Evolutionary conservation across 1,284 basidiomycete species (phyloP).

Genomic region (Salmacisia buchloeana): DNA sequence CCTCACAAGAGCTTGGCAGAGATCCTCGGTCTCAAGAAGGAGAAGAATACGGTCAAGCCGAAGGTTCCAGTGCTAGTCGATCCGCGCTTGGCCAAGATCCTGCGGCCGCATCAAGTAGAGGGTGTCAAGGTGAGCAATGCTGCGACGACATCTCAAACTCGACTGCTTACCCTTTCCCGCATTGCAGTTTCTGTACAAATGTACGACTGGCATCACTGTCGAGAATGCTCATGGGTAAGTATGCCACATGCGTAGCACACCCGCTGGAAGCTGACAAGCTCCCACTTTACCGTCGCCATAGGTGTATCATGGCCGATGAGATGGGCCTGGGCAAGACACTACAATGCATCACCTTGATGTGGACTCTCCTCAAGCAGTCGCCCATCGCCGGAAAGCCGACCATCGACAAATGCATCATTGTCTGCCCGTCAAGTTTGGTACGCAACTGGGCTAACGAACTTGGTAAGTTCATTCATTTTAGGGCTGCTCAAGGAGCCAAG

Average conservation of each 20-base stretch:
- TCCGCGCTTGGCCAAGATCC: conserved; percentile 68
- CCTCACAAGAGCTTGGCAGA: conserved; percentile 86
- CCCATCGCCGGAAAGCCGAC: conserved; percentile 76
- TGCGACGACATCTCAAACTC: not conserved
- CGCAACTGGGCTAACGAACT: conserved; percentile 99
- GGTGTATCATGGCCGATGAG: conserved; percentile 99
- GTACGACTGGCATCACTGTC: conserved; percentile 86
- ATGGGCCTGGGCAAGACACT: conserved; percentile 88
- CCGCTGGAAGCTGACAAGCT: too few relatives aligned
- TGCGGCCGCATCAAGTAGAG: conserved; percentile 46
- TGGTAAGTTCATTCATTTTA: conserved; percentile 54
- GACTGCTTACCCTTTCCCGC: not conserved
- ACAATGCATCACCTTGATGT: conserved; percentile 92
- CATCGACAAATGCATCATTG: conserved; percentile 97
- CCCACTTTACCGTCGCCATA: conserved; percentile 11
- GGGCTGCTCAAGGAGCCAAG: not conserved
- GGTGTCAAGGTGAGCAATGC: conserved; percentile 66
- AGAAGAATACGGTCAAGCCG: conserved; percentile 46
- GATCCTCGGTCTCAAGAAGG: conserved; percentile 63
- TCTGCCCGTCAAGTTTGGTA: conserved; percentile 91
- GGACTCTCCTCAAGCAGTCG: conserved; percentile 96
- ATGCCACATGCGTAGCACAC: too few relatives aligned
- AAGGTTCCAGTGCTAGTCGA: conserved; percentile 98
- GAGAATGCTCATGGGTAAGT: conserved; percentile 88
- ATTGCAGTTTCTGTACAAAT: conserved; percentile 82